These are phyloP conservation scores for Hyaloscypha variabilis DNA, from an alignment of 495 filamentous ascomycete species.

Conservation along the genomic window DNA sequence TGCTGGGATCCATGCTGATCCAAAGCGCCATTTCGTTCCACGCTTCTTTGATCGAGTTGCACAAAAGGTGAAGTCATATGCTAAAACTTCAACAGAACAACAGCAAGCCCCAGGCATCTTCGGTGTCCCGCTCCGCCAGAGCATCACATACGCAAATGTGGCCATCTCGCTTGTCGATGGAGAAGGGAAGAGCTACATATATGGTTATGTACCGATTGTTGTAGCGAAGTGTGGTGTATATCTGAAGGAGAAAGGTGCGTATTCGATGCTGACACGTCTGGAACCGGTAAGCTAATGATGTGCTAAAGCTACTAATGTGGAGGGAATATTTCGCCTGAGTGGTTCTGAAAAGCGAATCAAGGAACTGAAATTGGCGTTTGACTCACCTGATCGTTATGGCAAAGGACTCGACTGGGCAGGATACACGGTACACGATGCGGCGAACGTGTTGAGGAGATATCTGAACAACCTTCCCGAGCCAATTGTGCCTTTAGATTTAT, in stretches of 20 bases:
- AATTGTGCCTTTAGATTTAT: constrained; percentile 93
- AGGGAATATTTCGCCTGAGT: constrained; percentile 95
- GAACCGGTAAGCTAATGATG: constrained; percentile 15
- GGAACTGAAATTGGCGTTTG: constrained; percentile 87
- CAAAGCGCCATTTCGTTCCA: constrained; percentile 1
- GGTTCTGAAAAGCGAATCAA: constrained; percentile 99
- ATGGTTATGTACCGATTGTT: constrained; percentile 98
- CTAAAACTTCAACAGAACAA: constrained; percentile 9
- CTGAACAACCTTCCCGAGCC: constrained; percentile 94
- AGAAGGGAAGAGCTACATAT: constrained; percentile 91
- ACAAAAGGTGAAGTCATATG: not conserved
- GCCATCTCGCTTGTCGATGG: constrained; percentile 94
- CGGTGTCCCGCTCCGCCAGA: constrained; percentile 89
- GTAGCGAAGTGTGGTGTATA: constrained; percentile 98
- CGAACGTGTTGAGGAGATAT: constrained; percentile 93
- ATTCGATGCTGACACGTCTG: not conserved
- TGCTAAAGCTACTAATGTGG: constrained; percentile 82
- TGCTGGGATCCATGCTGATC: constrained; percentile 15
- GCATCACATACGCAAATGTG: constrained; percentile 98
- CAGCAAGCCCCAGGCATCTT: constrained; percentile 62
- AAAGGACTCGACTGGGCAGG: constrained; percentile 97
- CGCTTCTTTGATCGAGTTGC: not conserved
- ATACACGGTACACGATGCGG: constrained; percentile 98
- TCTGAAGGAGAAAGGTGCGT: constrained; percentile 94
- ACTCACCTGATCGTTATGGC: constrained; percentile 94